These are phyloP conservation scores for Eragrostis curvula DNA, from an alignment of 176 grass and related monocot genomes.

Conservation along the genomic window DNA sequence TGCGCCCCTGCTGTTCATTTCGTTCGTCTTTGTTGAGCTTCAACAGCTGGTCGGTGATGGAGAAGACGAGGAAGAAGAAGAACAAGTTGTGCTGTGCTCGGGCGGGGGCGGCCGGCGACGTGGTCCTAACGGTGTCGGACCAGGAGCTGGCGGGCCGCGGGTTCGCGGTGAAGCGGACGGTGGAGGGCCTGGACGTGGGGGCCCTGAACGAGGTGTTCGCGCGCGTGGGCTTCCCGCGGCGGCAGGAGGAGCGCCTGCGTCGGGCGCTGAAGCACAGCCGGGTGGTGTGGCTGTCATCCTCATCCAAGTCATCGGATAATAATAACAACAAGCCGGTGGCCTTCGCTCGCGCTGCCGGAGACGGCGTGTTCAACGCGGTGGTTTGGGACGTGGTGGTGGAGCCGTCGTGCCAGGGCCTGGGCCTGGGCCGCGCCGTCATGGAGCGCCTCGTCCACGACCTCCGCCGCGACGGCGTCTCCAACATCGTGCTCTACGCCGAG, in stretches of 20 bases:
- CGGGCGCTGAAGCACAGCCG: constrained; percentile 77
- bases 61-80: too few species aligned
- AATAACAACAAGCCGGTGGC: too few species aligned
- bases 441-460: constrained; percentile 78
- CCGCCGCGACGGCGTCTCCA: constrained; percentile 60
- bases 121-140: constrained; percentile 81
- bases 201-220: constrained; percentile 87
- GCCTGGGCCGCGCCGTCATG: constrained; percentile 88
- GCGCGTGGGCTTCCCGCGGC: constrained; percentile 86
- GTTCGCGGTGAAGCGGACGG: constrained; percentile 61
- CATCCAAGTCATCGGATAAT: too few species aligned
- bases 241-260: constrained; percentile 64
- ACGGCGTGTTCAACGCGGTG: constrained; percentile 96
- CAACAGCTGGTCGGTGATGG: too few species aligned
- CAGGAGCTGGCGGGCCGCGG: constrained; percentile 69
- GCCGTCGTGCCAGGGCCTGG: constrained; percentile 78
- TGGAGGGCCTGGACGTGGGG: constrained; percentile 55
- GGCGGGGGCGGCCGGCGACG: too few species aligned
- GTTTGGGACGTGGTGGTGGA: constrained; percentile 97
- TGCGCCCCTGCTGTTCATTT: too few species aligned
- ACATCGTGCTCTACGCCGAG: constrained; percentile 94
- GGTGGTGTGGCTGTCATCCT: constrained; percentile 73
- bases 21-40: too few species aligned
- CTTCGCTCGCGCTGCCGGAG: constrained; percentile 89
- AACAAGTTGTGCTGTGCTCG: too few species aligned